Percentiles rank a stretch among this genome's conserved stretches.
These are phyloP conservation scores for Favolaschia claudopus DNA, from an alignment of 768 basidiomycete genomes.

Conservation along the genomic window DNA sequence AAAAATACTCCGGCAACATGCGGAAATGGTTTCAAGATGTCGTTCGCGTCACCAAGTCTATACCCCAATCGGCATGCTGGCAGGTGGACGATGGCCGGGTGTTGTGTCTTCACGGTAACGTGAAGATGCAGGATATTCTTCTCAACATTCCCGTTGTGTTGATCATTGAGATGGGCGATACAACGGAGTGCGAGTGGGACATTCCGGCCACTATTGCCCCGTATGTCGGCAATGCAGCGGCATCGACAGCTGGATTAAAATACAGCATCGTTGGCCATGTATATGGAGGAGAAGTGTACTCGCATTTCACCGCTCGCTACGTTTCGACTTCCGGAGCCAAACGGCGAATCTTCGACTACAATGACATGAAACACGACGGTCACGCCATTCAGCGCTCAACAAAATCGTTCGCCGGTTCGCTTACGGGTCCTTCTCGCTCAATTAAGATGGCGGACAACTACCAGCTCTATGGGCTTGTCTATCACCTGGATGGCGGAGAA, in stretches of 20 bases:
- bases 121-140: neutral
- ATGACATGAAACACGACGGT: conserved; percentile 5
- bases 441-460: neutral
- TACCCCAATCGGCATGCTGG: neutral
- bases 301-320: conserved; percentile 8
- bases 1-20: neutral
- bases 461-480: neutral
- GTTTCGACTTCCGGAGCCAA: neutral
- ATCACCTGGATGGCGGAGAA: conserved; percentile 9
- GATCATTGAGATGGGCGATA: conserved; percentile 2
- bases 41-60: neutral
- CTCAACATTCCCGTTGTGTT: conserved; percentile 1
- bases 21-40: conserved; percentile 10
- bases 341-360: conserved; percentile 15
- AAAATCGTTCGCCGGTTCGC: neutral
- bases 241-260: neutral
- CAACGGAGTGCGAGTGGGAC: neutral
- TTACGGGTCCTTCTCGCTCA: neutral
- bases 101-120: neutral
- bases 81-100: neutral
- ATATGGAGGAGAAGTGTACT: neutral
- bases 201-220: neutral
- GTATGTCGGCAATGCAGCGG: conserved; percentile 4
- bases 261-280: conserved; percentile 12
- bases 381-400: neutral